phyloP scores from a whole-genome alignment of 2,329 filamentous ascomycete genomes.

The Taxawa tesnikishii region DNA sequence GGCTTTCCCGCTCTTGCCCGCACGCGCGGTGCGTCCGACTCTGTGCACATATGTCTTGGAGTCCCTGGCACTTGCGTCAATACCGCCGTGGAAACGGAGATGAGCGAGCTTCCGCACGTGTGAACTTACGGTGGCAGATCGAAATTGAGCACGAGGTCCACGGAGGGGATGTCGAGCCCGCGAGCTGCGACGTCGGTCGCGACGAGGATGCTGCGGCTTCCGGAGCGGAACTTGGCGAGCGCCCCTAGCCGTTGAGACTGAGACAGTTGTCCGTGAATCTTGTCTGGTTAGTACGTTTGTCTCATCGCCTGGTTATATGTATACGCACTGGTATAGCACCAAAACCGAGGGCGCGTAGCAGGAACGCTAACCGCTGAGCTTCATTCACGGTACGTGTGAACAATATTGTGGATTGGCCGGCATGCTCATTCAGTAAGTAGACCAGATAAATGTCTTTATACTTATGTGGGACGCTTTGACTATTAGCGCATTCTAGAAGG shows the following conservation, averaged over 20 bases:
- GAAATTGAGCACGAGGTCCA: conserved; percentile 77
- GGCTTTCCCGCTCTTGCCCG: conserved; percentile 72
- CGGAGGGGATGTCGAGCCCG: conserved; percentile 85
- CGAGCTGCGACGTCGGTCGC: conserved; percentile 90
- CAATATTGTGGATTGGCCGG: conserved; percentile 76
- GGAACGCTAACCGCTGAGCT: conserved; percentile 70
- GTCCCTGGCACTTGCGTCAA: too few relatives aligned
- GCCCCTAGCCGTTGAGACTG: conserved; percentile 80
- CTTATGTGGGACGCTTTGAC: conserved; percentile 67
- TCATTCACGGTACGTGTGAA: conserved; percentile 91
- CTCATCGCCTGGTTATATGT: too few relatives aligned
- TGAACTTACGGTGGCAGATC: conserved; percentile 69
- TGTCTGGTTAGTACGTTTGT: too few relatives aligned
- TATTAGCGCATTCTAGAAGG: too few relatives aligned
- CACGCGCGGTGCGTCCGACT: conserved; percentile 77
- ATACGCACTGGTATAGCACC: conserved; percentile 75
- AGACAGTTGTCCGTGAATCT: conserved; percentile 73
- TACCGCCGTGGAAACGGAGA: too few relatives aligned
- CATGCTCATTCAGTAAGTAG: conserved; percentile 73
- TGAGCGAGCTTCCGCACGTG: too few relatives aligned
- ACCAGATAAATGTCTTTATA: conserved; percentile 87
- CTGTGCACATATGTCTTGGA: conserved; percentile 86
- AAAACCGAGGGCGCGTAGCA: conserved; percentile 76
- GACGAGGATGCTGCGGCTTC: conserved; percentile 73
- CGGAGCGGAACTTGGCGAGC: conserved; percentile 76